Evolutionary conservation across 305 asterid species (phyloP).

Genomic region (Nicotiana rustica): DNA sequence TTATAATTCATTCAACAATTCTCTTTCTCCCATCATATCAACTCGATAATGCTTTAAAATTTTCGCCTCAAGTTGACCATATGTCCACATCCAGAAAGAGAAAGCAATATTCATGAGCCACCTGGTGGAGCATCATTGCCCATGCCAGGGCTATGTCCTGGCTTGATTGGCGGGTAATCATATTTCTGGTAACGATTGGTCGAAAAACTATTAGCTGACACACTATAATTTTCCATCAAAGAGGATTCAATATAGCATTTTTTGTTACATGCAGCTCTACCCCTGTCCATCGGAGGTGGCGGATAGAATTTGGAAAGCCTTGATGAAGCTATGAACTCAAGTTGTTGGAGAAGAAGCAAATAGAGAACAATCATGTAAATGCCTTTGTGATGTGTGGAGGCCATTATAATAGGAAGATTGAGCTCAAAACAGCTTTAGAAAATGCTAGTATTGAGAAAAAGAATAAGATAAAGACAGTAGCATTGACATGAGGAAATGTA

Average conservation of each 20-base stretch:
- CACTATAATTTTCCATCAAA: background rate
- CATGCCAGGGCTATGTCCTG: constrained; percentile 77
- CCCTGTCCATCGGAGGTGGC: constrained; percentile 28
- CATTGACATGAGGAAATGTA: constrained; percentile 6
- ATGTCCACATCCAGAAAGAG: background rate
- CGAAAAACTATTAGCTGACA: background rate
- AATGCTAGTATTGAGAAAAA: background rate
- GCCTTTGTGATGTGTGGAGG: constrained; percentile 25
- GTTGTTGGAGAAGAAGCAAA: constrained; percentile 46
- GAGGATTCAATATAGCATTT: background rate
- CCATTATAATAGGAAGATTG: constrained; percentile 40
- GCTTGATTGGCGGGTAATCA: constrained; percentile 60
- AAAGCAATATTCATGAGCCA: background rate
- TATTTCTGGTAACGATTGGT: constrained; percentile 38
- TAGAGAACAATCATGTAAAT: constrained; percentile 32
- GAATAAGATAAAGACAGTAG: background rate
- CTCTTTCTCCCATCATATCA: background rate
- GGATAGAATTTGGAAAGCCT: constrained; percentile 26
- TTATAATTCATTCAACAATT: background rate
- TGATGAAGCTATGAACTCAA: constrained; percentile 34
- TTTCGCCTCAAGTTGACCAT: background rate
- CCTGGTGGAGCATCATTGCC: constrained; percentile 69
- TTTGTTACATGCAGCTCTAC: background rate
- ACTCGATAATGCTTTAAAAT: background rate
- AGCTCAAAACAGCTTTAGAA: background rate